Conservation (phyloP, 2,329 filamentous ascomycete species). For the Hymenoscyphus albidus region DNA sequence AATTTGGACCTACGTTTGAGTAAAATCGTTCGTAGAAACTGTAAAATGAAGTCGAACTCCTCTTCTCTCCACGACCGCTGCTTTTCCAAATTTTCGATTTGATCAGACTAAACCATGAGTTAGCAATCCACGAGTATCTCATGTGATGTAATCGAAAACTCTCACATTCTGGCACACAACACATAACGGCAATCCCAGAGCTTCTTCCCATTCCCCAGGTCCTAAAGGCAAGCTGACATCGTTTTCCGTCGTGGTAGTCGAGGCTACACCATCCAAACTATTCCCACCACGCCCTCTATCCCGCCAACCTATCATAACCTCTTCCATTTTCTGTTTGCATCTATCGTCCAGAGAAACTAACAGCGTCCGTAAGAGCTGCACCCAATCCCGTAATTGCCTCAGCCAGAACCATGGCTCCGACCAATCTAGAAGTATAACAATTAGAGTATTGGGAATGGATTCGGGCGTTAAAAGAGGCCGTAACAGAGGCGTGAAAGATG, state of each 20-base stretch:
- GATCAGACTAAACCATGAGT: constrained; percentile 23
- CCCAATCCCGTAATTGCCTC: constrained; percentile 83
- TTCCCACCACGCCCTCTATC: constrained; percentile 67
- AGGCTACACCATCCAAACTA: constrained; percentile 59
- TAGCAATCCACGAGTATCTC: constrained; percentile 19
- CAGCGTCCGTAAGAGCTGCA: constrained; percentile 75
- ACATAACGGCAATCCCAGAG: constrained; percentile 78
- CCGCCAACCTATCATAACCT: constrained; percentile 76
- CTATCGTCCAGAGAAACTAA: constrained; percentile 70
- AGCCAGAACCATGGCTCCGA: constrained; percentile 91
- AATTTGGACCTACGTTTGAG: constrained; percentile 64
- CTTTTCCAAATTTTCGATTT: constrained; percentile 77
- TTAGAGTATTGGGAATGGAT: constrained; percentile 78
- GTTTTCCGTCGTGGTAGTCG: constrained; percentile 55
- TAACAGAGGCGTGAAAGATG: constrained; percentile 76
- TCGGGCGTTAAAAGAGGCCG: constrained; percentile 79
- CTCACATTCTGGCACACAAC: constrained; percentile 93
- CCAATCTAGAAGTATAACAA: constrained; percentile 95
- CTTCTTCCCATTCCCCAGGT: constrained; percentile 90
- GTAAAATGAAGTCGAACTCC: constrained; percentile 91
- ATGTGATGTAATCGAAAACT: constrained; percentile 10
- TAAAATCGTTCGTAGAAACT: constrained; percentile 85
- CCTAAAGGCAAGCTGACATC: constrained; percentile 74
- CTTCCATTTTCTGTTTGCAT: constrained; percentile 79
- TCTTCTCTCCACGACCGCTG: constrained; percentile 93